Base-by-base conservation (phyloP, 2,329 filamentous ascomycete species). In the Camillea tinctor region DNA sequence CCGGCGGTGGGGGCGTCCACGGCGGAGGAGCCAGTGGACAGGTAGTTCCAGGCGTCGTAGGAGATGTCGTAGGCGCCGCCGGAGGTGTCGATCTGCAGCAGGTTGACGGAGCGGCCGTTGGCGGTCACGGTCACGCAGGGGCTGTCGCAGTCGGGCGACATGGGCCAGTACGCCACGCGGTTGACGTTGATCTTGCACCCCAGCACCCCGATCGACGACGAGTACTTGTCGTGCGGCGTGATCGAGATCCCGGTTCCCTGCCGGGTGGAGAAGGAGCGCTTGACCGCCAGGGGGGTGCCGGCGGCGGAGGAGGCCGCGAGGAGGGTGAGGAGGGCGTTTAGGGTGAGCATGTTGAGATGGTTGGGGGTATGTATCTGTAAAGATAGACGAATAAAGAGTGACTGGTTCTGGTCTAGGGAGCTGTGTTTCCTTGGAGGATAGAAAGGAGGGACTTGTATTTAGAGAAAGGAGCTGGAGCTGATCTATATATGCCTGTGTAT, bases 11-110 rank as follows among this genome's bases (percentile, higher is more conserved):
- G n/a, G n/a, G 77, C 71, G 15, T 77, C 70, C 1, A 74, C 74
- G 3, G 84, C 84, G 2, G 76, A 75, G 56, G 79, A 59, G 58
- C 81, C 81, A 0, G 79, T 82, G 54, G 74, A 71, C 36, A 88
- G 82, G 69, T 82, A 82, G 77, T 85, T 86, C 82, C 83, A 88
- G 53, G 84, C 84, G 63, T 87, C 84, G 75, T 87, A 87, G 59
- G 77, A 80, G 74, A 87, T 80, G 72, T 87, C 85, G 71, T 84
- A 71, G 56, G 84, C 84, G 54, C 83, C 84, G 49, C 75, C 77
- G 0, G 84, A 86, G 55, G 76, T 72, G 75, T 87, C 85, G 63
- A 87, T 75, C 70, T 80, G 79, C 60, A 87, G 80, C 52, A 92
- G 82, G 67, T 86, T 79, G 59, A 88, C 72, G 51, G 72, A 77